Conservation (phyloP, 2,329 filamentous ascomycete species). For the Thelonectria blattea region DNA sequence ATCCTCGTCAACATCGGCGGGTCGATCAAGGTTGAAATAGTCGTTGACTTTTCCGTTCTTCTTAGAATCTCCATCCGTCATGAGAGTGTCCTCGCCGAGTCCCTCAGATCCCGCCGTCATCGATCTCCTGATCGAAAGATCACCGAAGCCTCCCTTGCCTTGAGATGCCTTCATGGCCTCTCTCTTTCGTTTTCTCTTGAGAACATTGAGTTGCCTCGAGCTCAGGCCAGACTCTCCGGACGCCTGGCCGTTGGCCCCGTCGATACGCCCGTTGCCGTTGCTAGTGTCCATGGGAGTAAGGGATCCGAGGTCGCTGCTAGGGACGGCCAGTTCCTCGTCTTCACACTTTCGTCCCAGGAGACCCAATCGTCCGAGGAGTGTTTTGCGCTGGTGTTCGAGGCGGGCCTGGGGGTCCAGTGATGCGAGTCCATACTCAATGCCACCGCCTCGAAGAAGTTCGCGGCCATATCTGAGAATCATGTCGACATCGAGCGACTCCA, state of each 20-base stretch:
- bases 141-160: constrained; percentile 88
- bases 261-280: constrained; percentile 45
- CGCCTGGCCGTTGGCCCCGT: constrained; percentile 48
- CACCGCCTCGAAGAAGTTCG: constrained; percentile 81
- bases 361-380: constrained; percentile 79
- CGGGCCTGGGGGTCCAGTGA: constrained; percentile 81
- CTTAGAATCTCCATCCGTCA: constrained; percentile 57
- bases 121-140: constrained; percentile 73
- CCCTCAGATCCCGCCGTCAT: constrained; percentile 67
- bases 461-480: constrained; percentile 84
- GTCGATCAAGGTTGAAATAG: constrained; percentile 89
- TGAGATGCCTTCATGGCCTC: constrained; percentile 85
- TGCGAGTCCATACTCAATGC: constrained; percentile 84
- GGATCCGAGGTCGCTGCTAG: constrained; percentile 59
- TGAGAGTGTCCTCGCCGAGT: constrained; percentile 64
- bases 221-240: constrained; percentile 77
- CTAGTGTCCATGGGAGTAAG: constrained; percentile 52
- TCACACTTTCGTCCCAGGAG: constrained; percentile 84
- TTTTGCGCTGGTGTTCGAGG: constrained; percentile 88
- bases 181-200: constrained; percentile 92
- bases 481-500: constrained; percentile 78
- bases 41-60: constrained; percentile 73
- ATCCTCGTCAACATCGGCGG: constrained; percentile 81
- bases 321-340: constrained; percentile 73
- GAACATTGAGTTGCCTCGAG: constrained; percentile 89